Evolutionary conservation across 2,329 filamentous ascomycete genomes (phyloP), one percentile per base, ranked within the genome.

Genomic region (Penicillium sp.): DNA sequence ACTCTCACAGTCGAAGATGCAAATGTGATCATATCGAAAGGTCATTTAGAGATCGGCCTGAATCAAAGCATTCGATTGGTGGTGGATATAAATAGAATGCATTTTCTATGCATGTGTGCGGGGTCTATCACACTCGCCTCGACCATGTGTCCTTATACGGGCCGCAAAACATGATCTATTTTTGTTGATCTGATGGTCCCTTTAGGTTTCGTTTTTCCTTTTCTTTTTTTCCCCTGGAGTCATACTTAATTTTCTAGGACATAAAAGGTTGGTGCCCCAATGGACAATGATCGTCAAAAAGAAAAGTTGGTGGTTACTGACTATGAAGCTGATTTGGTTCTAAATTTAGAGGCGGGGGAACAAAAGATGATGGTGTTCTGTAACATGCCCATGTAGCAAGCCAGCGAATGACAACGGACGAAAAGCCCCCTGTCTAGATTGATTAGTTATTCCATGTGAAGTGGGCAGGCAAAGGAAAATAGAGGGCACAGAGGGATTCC

Each of bases 311-410:
- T 9, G 16, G 47, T 39, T 11, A 48, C 3, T 39, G 8, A 39
- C 20, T 5, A 7, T 38, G 24, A 1, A 31, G 35, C 13, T 16
- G 26, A 9, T 14, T 39, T 26, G 22, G 34, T 55, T 55, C 53
- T 61, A 61, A 44, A 59, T 45, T 59, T 61, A 61, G 59, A 59
- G 54, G 59, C 44, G 59, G 57, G 56, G 52, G 57, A 26, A 50
- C n/a, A 22, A 47, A 45, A n/a, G n/a, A n/a, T n/a, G n/a, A n/a
- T n/a, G 42, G 35, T n/a, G 14, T 4, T 43, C 45, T 51, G 39
- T 53, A 9, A 51, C 8, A 46, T 46, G 44, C 44, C 22, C 22
- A 22, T 22, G 22, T 22, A 22, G 22, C 22, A 22, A 22, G 22
- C 22, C 22, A 22, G 22, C 44, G 20, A 34, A 22, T 39, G 11